phyloP scores from a whole-genome alignment of 768 basidiomycete genomes.

The Agaricus blazei region DNA sequence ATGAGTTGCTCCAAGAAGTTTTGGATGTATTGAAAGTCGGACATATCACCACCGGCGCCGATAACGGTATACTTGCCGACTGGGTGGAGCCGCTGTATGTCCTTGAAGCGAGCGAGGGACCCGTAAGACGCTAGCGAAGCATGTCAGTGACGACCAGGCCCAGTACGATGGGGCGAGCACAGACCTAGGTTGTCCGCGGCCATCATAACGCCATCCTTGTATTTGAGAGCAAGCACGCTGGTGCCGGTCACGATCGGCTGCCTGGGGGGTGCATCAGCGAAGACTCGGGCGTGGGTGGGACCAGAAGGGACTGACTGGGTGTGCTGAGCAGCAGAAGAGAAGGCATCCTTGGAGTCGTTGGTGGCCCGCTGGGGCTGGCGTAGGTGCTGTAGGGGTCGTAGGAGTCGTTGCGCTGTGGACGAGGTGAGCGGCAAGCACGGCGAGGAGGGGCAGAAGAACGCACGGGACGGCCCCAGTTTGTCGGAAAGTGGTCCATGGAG shows the following conservation, averaged over 20 bases:
- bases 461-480: slow-evolving; percentile 80
- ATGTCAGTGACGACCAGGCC: neutral
- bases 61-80: slow-evolving; percentile 83
- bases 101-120: slow-evolving; percentile 95
- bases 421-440: neutral
- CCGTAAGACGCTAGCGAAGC: slow-evolving; percentile 78
- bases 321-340: slow-evolving; percentile 63
- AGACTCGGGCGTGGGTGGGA: neutral
- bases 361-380: slow-evolving; percentile 59
- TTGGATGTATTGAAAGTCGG: slow-evolving; percentile 94
- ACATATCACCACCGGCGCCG: slow-evolving; percentile 95
- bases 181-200: slow-evolving; percentile 95
- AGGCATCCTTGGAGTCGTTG: slow-evolving; percentile 47
- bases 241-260: slow-evolving; percentile 97
- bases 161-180: slow-evolving; percentile 15
- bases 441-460: slow-evolving; percentile 18
- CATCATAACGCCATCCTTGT: slow-evolving; percentile 96
- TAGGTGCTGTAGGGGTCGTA: slow-evolving; percentile 75
- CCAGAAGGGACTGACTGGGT: slow-evolving; percentile 58
- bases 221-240: slow-evolving; percentile 92
- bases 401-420: slow-evolving; percentile 61
- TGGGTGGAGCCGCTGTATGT: slow-evolving; percentile 81
- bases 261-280: slow-evolving; percentile 30
- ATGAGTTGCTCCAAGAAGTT: slow-evolving; percentile 71
- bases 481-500: slow-evolving; percentile 78